Base-by-base conservation (phyloP, 2,329 filamentous ascomycete species). In the Microcyclosporella mali region DNA sequence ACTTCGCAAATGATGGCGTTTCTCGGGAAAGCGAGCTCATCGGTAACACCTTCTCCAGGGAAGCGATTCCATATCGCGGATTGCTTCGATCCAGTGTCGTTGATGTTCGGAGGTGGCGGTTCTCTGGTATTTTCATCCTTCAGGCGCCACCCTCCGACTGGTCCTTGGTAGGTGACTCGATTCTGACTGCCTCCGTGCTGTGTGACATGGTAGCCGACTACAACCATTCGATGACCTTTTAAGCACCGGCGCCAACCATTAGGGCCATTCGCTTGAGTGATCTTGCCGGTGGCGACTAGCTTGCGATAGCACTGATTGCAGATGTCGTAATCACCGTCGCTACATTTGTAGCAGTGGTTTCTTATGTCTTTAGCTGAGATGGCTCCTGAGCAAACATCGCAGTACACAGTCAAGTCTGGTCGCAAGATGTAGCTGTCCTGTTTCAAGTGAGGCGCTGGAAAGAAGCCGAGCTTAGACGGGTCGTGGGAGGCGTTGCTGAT, bases 231-330 rank as follows among this genome's bases (percentile, higher is more conserved):
- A 59, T 97, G 90, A 4, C 85, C 84, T 32, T 75, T 73, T 1
- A 82, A 73, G 60, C 90, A 97, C 37, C 88, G 76, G 9, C 88
- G 76, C 90, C 90, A 95, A 2, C 89, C 89, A 9, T 73, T 74
- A 3, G 80, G 73, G 0, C 89, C 88, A 52, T 95, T 88, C 47
- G 89, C 84, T 14, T 71, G 69, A 42, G 78, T 81, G 49, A 95
- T 81, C 34, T 78, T 79, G 7, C 77, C 75, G 0, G 74, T 74
- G 2, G 71, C 66, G 1, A 85, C 75, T 6, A 89, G 72, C 35
- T 75, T 76, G 37, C 75, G 68, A 63, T 95, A 95, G 70, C 89
- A 95, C 3, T 74, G 70, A 14, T 73, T 73, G 66, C 89, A 95
- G 36, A 95, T 78, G 55, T 95, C 87, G 63, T 92, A 94, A 62